Percentiles rank a stretch among this genome's conserved stretches.
Conservation (phyloP, 2,329 filamentous ascomycete species). For the Fusarium clavum region DNA sequence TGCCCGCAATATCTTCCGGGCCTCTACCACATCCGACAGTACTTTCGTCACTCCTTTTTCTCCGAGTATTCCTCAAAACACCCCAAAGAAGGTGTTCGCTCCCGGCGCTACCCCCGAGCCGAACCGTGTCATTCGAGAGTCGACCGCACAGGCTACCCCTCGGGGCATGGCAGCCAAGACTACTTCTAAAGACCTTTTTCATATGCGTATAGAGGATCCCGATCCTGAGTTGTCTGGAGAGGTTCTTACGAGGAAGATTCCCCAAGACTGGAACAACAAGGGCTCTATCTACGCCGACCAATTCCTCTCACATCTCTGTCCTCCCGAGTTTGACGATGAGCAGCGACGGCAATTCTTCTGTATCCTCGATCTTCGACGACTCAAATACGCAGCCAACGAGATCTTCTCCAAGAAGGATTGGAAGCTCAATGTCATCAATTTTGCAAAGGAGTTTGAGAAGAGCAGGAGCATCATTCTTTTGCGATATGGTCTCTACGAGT, state of each 20-base stretch:
- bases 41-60: conserved; percentile 55
- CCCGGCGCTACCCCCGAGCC: conserved; percentile 58
- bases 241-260: conserved; percentile 64
- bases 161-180: conserved; percentile 63
- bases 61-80: conserved; percentile 58
- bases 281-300: conserved; percentile 71
- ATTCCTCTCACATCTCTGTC: conserved; percentile 67
- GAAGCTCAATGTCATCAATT: conserved; percentile 72
- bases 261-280: conserved; percentile 62
- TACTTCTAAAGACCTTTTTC: conserved; percentile 64
- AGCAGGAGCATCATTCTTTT: conserved; percentile 70
- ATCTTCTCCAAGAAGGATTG: conserved; percentile 71
- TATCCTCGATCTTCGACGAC: conserved; percentile 69
- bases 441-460: conserved; percentile 74
- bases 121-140: conserved; percentile 57
- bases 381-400: conserved; percentile 71
- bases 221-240: conserved; percentile 68
- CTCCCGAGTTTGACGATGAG: conserved; percentile 67
- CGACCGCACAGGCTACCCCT: conserved; percentile 60
- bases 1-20: conserved; percentile 57
- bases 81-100: conserved; percentile 62
- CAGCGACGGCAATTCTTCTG: conserved; percentile 73
- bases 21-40: conserved; percentile 53
- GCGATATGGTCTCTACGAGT: conserved; percentile 71
- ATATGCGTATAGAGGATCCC: conserved; percentile 69